phyloP scores from a whole-genome alignment of 2,329 filamentous ascomycete genomes.

The Aureobasidium mangrovei region DNA sequence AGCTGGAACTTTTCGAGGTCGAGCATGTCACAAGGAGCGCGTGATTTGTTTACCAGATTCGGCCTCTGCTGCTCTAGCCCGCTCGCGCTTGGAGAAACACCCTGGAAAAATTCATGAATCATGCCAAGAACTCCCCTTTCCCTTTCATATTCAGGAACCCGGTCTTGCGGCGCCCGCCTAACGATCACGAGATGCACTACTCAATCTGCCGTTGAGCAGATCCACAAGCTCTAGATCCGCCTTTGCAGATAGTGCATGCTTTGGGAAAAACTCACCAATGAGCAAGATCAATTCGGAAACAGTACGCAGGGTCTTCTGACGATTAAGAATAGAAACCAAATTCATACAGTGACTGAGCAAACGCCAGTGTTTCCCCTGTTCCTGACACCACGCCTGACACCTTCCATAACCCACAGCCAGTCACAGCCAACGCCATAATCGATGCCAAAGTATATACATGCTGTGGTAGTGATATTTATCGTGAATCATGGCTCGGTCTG shows the following conservation, averaged over 20 bases:
- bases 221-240: slow-evolving; percentile 8
- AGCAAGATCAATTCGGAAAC: too few relatives aligned
- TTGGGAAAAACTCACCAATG: too few relatives aligned
- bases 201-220: slow-evolving; percentile 5
- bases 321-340: too few relatives aligned
- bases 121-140: not conserved
- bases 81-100: not conserved
- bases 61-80: not conserved
- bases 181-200: slow-evolving; percentile 4
- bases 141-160: not conserved
- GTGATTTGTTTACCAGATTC: slow-evolving; percentile 3
- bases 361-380: too few relatives aligned
- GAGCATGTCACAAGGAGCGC: not conserved
- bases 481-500: slow-evolving; percentile 6
- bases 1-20: too few relatives aligned
- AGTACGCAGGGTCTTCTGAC: too few relatives aligned
- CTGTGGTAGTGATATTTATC: not conserved
- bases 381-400: too few relatives aligned
- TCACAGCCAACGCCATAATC: not conserved
- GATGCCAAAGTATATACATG: slow-evolving; percentile 7
- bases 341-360: too few relatives aligned
- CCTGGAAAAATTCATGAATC: not conserved
- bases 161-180: slow-evolving; percentile 2
- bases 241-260: not conserved
- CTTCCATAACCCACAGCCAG: too few relatives aligned